Conservation (phyloP, 2,329 filamentous ascomycete genomes). For the Colletotrichum falcatum region DNA sequence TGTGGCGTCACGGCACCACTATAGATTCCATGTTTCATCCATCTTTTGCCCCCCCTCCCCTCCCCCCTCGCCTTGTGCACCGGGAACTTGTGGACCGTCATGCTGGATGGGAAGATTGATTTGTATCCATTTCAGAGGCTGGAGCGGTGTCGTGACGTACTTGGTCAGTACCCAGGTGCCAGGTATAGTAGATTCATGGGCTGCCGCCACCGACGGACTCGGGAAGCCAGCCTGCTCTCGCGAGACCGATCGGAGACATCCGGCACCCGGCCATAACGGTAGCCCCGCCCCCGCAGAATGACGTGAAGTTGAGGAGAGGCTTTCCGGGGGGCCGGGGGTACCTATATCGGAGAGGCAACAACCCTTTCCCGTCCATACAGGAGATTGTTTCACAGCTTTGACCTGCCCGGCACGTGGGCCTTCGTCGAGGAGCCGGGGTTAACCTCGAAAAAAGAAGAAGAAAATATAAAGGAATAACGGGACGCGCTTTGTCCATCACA, state of each 20-base stretch:
- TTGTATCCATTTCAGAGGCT: too few relatives aligned
- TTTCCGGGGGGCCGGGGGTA: background rate
- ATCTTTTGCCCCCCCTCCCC: accelerated
- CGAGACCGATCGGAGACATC: background rate
- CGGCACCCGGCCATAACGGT: background rate
- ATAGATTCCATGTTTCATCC: background rate
- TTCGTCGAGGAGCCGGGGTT: background rate
- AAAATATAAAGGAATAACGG: too few relatives aligned
- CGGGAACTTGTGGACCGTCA: background rate
- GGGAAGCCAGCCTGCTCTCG: background rate
- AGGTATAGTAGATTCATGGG: background rate
- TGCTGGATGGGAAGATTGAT: background rate
- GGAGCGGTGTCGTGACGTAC: background rate
- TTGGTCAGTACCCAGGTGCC: background rate
- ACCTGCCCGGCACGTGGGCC: background rate
- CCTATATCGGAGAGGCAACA: background rate
- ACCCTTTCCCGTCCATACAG: background rate
- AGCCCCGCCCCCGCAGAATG: too few relatives aligned
- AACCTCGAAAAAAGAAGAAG: too few relatives aligned
- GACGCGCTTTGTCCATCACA: background rate
- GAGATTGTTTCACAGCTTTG: background rate
- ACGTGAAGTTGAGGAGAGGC: background rate
- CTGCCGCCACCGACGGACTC: background rate
- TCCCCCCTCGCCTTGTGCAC: background rate
- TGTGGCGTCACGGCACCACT: background rate